Conservation (phyloP, 2,329 filamentous ascomycete species). For the Gliomastix tumulicola region DNA sequence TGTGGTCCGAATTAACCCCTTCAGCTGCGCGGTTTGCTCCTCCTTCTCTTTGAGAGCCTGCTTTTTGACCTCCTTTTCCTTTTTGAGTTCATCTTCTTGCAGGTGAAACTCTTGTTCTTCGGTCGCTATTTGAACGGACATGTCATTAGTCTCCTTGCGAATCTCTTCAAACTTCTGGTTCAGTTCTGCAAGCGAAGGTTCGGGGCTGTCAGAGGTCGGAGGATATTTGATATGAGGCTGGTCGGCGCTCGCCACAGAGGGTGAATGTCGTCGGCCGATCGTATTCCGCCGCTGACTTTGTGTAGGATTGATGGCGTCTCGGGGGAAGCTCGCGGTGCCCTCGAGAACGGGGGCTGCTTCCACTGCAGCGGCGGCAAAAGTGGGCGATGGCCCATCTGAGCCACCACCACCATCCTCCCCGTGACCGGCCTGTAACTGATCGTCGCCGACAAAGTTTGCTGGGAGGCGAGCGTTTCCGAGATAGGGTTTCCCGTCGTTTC, state of each 20-base stretch:
- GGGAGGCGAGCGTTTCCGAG: slow-evolving; percentile 50
- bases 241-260: slow-evolving; percentile 55
- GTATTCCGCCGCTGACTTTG: slow-evolving; percentile 40
- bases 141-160: slow-evolving; percentile 76
- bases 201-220: slow-evolving; percentile 44
- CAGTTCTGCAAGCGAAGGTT: slow-evolving; percentile 66
- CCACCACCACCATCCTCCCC: slow-evolving; percentile 34
- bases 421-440: slow-evolving; percentile 30
- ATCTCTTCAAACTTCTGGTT: slow-evolving; percentile 76
- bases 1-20: slow-evolving; percentile 70
- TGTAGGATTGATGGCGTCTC: slow-evolving; percentile 51
- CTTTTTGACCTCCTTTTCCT: slow-evolving; percentile 73
- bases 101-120: slow-evolving; percentile 66
- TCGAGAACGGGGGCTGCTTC: slow-evolving; percentile 59
- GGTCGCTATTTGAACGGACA: slow-evolving; percentile 56
- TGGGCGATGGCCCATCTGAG: slow-evolving; percentile 37
- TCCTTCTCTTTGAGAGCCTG: slow-evolving; percentile 82
- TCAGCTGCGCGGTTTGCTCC: slow-evolving; percentile 77
- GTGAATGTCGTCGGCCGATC: slow-evolving; percentile 68
- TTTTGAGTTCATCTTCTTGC: slow-evolving; percentile 60
- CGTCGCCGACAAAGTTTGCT: slow-evolving; percentile 47
- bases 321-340: slow-evolving; percentile 49
- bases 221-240: slow-evolving; percentile 34
- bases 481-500: slow-evolving; percentile 55
- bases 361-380: slow-evolving; percentile 44